Percentiles rank a stretch among this genome's conserved stretches.
These are phyloP conservation scores for Aspergillus alliaceus DNA, from an alignment of 2,329 filamentous ascomycete genomes.

Conservation along the genomic window DNA sequence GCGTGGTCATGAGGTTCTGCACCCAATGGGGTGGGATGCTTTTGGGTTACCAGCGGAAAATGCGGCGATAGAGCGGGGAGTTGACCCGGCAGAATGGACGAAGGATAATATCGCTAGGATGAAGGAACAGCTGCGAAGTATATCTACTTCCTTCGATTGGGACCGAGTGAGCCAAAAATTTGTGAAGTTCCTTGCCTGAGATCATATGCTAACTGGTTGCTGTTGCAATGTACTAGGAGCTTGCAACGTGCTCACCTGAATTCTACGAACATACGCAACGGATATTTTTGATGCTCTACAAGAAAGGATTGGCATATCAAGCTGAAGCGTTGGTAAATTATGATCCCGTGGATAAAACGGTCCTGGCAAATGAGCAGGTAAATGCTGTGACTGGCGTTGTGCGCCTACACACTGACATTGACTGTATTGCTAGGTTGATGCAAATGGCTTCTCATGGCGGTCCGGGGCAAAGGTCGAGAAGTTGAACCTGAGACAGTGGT, in stretches of 20 bases:
- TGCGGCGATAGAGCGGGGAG: slow-evolving; percentile 78
- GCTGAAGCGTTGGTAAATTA: slow-evolving; percentile 84
- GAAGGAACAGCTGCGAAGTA: slow-evolving; percentile 75
- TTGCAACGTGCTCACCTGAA: slow-evolving; percentile 77
- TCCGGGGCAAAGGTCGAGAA: slow-evolving; percentile 84
- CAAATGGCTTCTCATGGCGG: slow-evolving; percentile 81
- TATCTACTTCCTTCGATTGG: slow-evolving; percentile 86
- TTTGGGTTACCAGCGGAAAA: slow-evolving; percentile 91
- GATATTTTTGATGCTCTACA: slow-evolving; percentile 75
- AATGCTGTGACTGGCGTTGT: not conserved
- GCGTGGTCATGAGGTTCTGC: slow-evolving; percentile 71
- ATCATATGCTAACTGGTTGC: slow-evolving; percentile 11
- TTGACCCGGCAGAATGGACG: slow-evolving; percentile 79
- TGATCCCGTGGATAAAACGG: slow-evolving; percentile 84
- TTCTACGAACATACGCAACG: slow-evolving; percentile 91
- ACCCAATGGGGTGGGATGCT: slow-evolving; percentile 95
- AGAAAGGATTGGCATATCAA: slow-evolving; percentile 77
- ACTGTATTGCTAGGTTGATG: slow-evolving; percentile 60
- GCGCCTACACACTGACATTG: slow-evolving; percentile 3
- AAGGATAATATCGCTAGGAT: slow-evolving; percentile 76
- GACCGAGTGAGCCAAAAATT: slow-evolving; percentile 61
- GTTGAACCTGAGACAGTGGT: slow-evolving; percentile 81
- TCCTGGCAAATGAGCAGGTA: slow-evolving; percentile 83
- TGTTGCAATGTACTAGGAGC: slow-evolving; percentile 57
- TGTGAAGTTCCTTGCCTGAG: not conserved